Conservation (phyloP, 768 basidiomycete genomes). For the Solioccasus polychromus region DNA sequence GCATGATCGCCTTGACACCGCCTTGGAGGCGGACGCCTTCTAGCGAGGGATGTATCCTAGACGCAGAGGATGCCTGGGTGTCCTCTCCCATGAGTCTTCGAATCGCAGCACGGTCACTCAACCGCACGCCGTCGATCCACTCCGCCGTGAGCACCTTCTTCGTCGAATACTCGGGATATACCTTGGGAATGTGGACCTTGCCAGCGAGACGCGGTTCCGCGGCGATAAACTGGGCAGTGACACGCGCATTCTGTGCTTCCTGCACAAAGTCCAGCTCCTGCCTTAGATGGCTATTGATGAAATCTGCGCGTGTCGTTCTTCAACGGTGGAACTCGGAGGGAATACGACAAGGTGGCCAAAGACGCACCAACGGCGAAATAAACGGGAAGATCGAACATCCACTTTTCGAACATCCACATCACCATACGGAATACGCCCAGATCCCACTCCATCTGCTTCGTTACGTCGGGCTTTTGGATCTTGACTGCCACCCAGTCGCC, state of each 20-base stretch:
- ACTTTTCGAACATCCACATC: slow-evolving; percentile 78
- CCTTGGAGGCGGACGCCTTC: slow-evolving; percentile 45
- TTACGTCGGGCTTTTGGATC: slow-evolving; percentile 86
- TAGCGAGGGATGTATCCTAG: slow-evolving; percentile 5
- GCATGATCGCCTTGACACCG: slow-evolving; percentile 68
- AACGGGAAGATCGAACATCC: slow-evolving; percentile 83
- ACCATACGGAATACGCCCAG: slow-evolving; percentile 64
- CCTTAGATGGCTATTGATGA: slow-evolving; percentile 76
- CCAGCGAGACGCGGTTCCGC: slow-evolving; percentile 66
- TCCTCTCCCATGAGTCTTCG: slow-evolving; percentile 57
- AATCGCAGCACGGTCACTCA: slow-evolving; percentile 62
- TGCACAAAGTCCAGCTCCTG: slow-evolving; percentile 79
- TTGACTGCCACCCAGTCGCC: slow-evolving; percentile 86
- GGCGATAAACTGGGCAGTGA: slow-evolving; percentile 65
- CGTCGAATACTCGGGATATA: slow-evolving; percentile 69
- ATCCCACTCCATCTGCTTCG: slow-evolving; percentile 85
- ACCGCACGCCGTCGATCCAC: slow-evolving; percentile 77
- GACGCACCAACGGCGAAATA: slow-evolving; percentile 72
- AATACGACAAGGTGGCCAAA: not conserved
- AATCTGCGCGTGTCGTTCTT: slow-evolving; percentile 43
- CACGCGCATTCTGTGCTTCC: slow-evolving; percentile 75
- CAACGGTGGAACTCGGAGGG: not conserved
- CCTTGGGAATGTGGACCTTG: slow-evolving; percentile 76
- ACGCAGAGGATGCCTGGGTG: not conserved
- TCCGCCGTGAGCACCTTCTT: slow-evolving; percentile 80